phyloP scores from a whole-genome alignment of 768 basidiomycete species.

The Cytidiella melzeri region DNA sequence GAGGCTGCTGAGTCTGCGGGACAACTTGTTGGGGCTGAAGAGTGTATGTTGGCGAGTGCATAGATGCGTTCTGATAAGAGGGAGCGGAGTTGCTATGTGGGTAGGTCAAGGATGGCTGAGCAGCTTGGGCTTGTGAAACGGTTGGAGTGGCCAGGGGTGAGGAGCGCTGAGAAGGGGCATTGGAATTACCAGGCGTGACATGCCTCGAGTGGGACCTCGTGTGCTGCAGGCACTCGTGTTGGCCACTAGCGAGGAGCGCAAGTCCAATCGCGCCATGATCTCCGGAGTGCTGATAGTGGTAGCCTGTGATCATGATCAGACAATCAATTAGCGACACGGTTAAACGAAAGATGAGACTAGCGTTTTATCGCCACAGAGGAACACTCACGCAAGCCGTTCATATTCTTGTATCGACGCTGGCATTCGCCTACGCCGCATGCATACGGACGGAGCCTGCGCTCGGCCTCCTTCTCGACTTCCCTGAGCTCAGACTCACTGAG shows the following conservation, averaged over 20 bases:
- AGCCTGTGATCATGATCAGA: conserved; percentile 32
- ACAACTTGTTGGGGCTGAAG: conserved; percentile 2
- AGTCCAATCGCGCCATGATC: conserved; percentile 91
- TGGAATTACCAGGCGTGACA: conserved; percentile 17
- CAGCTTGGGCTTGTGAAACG: conserved; percentile 10
- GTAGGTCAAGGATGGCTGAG: conserved; percentile 7
- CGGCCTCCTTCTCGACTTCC: conserved; percentile 79
- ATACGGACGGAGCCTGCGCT: conserved; percentile 75
- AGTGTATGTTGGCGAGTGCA: conserved; percentile 8
- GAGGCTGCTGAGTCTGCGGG: conserved; percentile 4
- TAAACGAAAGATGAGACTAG: too few species aligned
- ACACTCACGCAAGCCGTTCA: conserved; percentile 78
- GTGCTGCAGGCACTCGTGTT: conserved; percentile 47
- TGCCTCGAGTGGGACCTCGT: conserved; percentile 20
- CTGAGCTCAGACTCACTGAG: conserved; percentile 53
- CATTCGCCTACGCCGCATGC: conserved; percentile 88
- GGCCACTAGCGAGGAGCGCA: conserved; percentile 70
- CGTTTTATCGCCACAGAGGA: neutral
- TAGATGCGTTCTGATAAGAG: conserved; percentile 5
- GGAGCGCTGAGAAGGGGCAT: conserved; percentile 5
- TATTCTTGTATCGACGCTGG: conserved; percentile 91
- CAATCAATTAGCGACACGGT: neutral
- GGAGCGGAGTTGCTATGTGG: conserved; percentile 1
- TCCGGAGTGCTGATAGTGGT: conserved; percentile 96
- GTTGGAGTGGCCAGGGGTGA: conserved; percentile 16